A percentile compares a stretch with the other conserved stretches of the same genome.
These are phyloP conservation scores for Tieghemiomyces parasiticus DNA, from an alignment of 192 early-diverging fungal species.

Conservation along the genomic window DNA sequence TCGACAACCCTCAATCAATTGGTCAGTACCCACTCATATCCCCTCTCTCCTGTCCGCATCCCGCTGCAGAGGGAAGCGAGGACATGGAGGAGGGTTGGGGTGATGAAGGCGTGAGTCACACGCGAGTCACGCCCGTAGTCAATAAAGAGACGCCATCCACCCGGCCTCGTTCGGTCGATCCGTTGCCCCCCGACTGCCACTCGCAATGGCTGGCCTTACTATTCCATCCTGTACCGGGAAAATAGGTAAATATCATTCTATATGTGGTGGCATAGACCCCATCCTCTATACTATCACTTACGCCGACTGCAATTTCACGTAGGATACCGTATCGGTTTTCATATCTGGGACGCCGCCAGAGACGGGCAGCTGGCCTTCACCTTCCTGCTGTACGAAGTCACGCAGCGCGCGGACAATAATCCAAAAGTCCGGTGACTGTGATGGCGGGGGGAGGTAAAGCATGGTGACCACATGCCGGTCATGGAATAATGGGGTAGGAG, in stretches of 20 bases:
- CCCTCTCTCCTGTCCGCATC: too few relatives aligned
- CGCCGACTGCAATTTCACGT: slow-evolving; percentile 71
- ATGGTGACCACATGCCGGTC: background rate
- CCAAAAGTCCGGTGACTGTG: slow-evolving; percentile 67
- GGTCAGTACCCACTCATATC: too few relatives aligned
- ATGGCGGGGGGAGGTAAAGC: slow-evolving; percentile 14
- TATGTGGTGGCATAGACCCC: background rate
- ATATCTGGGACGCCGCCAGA: slow-evolving; percentile 87
- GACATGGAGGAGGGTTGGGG: too few relatives aligned
- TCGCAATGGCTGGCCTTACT: too few relatives aligned
- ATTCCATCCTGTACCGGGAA: too few relatives aligned
- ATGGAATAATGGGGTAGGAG: too few relatives aligned
- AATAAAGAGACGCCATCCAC: too few relatives aligned
- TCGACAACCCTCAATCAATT: too few relatives aligned
- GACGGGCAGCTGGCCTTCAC: slow-evolving; percentile 58
- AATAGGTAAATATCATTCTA: slow-evolving; percentile 10
- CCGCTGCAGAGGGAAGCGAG: too few relatives aligned
- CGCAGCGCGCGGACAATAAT: slow-evolving; percentile 59
- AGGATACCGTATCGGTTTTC: slow-evolving; percentile 88
- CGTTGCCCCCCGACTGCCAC: too few relatives aligned
- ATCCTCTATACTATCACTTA: slow-evolving; percentile 20
- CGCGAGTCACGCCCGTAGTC: too few relatives aligned
- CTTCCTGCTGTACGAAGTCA: slow-evolving; percentile 62
- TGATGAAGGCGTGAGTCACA: background rate
- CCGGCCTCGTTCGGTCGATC: too few relatives aligned